Evolutionary conservation across 1,139 yeast genomes (phyloP), one percentile per base, ranked within the genome.

Genomic region (Nakaseomyces uthaithaninus): DNA sequence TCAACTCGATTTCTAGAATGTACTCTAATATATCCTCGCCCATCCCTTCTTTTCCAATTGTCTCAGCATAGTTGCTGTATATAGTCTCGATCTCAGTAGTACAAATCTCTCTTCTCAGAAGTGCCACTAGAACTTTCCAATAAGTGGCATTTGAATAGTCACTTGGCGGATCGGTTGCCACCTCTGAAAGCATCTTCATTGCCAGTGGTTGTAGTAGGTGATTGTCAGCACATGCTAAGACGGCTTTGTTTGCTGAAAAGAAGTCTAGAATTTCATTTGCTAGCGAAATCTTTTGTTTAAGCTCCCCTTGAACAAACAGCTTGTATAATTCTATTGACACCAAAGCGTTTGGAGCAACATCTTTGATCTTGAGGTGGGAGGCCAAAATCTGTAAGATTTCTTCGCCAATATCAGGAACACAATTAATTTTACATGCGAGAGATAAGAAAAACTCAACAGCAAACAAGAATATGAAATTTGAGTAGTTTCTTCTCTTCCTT

Each of bases 391-490:
- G 38, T 3, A 57, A 34, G 8, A 57, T 41, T 8, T 37, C 31
- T 14, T 41, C 38, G 1, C 53, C 56, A 16, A 53, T 63, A 18
- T 68, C 58, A 6, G 57, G 57, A 6, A 55, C 52, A 33, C 73
- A 71, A 25, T 68, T 64, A 14, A 72, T 58, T 28, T 72, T 56
- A 36, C 77, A 60, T 4, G 70, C 57, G 40, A 76, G 66, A 40
- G 79, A 75, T 2, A 76, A 73, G 23, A 69, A 63, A 4, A 71
- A 54, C 51, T 82, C 91, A 40, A 74, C 52, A 18, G 79, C 52
- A 49, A 80, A 78, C 27, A 80, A 55, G 3, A 70, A 53, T 50
- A 77, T 42, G 69, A 67, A 28, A 67, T 69, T 10, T 49, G 52
- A 6, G 45, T 37, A 3, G 47, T 48, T 23, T 48, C 52, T 40